These are phyloP conservation scores for Alternaria sp. DNA, from an alignment of 2,329 filamentous ascomycete species.

Conservation along the genomic window DNA sequence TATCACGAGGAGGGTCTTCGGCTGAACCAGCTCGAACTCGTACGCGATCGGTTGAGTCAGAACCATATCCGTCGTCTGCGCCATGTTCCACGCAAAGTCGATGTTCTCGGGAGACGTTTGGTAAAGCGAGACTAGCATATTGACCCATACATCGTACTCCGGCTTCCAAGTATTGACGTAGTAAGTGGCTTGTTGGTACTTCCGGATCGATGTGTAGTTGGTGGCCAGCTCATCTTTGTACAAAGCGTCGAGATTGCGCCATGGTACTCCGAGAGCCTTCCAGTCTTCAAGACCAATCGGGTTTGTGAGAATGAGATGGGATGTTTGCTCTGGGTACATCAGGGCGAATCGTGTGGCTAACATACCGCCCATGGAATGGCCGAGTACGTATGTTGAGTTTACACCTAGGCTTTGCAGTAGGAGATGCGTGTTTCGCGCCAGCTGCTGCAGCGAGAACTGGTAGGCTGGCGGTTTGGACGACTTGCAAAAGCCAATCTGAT, in stretches of 20 bases:
- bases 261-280: constrained; percentile 42
- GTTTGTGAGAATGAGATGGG: constrained; percentile 58
- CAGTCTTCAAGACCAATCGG: constrained; percentile 64
- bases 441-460: constrained; percentile 61
- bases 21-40: constrained; percentile 56
- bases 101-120: constrained; percentile 47
- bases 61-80: constrained; percentile 62
- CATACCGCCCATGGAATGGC: constrained; percentile 65
- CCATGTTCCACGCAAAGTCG: constrained; percentile 57
- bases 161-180: constrained; percentile 53
- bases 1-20: constrained; percentile 58
- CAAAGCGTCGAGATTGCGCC: constrained; percentile 25
- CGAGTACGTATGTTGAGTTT: constrained; percentile 56
- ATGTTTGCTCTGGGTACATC: constrained; percentile 55
- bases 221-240: constrained; percentile 26
- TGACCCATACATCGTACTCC: constrained; percentile 62
- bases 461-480: constrained; percentile 59
- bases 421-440: constrained; percentile 59
- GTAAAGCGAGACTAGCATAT: constrained; percentile 62
- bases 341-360: constrained; percentile 59
- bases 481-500: constrained; percentile 66
- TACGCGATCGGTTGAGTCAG: constrained; percentile 60
- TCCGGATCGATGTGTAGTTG: constrained; percentile 33
- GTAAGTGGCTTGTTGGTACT: constrained; percentile 38
- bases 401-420: constrained; percentile 56